Evolutionary conservation across 192 early-diverging fungal species (phyloP).

Genomic region (Coemansia sp.): DNA sequence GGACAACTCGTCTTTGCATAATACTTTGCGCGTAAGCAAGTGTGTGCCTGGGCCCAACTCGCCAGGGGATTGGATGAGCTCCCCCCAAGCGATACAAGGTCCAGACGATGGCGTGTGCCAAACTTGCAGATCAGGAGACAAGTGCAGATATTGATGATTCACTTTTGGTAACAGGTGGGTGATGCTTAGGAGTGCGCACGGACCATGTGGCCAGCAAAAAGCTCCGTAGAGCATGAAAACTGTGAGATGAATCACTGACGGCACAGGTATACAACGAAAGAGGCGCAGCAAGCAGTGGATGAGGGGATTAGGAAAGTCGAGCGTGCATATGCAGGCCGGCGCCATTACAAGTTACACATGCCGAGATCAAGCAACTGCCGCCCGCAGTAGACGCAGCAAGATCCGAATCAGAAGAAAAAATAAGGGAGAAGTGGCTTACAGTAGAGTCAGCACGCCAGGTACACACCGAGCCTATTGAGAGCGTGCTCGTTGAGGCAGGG

Average conservation of each 20-base stretch:
- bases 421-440: slow-evolving; percentile 2
- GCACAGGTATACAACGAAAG: not conserved
- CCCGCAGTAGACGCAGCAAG: not conserved
- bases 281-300: not conserved
- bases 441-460: not conserved
- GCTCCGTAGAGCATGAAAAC: not conserved
- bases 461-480: not conserved
- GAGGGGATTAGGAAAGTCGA: not conserved
- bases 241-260: not conserved
- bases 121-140: not conserved
- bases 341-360: slow-evolving; percentile 1
- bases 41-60: not conserved
- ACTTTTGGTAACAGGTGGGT: not conserved
- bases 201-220: not conserved
- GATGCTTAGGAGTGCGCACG: not conserved
- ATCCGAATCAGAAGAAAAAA: slow-evolving; percentile 6
- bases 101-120: not conserved
- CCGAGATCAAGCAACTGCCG: slow-evolving; percentile 1
- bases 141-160: not conserved
- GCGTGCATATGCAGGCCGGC: slow-evolving; percentile 8
- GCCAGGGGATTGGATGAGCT: not conserved
- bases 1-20: slow-evolving; percentile 5
- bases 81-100: not conserved
- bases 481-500: not conserved
- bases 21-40: not conserved